Conservation (phyloP, 331 rosid genomes). For the Arachis monticola region DNA sequence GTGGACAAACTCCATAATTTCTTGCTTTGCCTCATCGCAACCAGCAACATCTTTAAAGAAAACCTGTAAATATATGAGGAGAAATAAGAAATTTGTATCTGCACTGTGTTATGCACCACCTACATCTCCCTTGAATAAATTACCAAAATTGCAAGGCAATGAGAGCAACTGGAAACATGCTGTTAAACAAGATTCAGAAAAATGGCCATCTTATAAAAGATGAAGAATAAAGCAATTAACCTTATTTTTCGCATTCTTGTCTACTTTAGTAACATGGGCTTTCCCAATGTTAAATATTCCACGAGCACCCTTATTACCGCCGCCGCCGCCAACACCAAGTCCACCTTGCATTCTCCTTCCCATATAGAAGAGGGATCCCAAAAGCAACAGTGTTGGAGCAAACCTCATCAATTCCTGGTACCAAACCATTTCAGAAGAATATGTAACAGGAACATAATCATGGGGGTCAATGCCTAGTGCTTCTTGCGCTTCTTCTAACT, state of each 20-base stretch:
- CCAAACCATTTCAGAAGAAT: slow-evolving; percentile 71
- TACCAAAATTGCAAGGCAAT: no score
- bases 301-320: slow-evolving; percentile 66
- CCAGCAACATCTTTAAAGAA: slow-evolving; percentile 96
- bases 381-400: slow-evolving; percentile 74
- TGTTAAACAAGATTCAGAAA: no score
- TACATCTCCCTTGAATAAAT: no score
- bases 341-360: slow-evolving; percentile 82
- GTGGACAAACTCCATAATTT: slow-evolving; percentile 96
- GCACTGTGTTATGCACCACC: no score
- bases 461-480: slow-evolving; percentile 73
- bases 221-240: slow-evolving; percentile 35
- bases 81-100: no score
- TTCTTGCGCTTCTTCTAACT: slow-evolving; percentile 85
- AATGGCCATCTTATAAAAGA: no score
- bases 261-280: slow-evolving; percentile 79
- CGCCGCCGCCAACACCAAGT: slow-evolving; percentile 72
- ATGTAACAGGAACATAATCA: slow-evolving; percentile 78
- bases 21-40: slow-evolving; percentile 95
- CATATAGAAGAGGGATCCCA: slow-evolving; percentile 61
- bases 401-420: slow-evolving; percentile 63
- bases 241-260: slow-evolving; percentile 83
- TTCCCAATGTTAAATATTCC: slow-evolving; percentile 89
- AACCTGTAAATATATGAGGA: slow-evolving; percentile 42
- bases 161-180: no score